A percentile compares a stretch with the other conserved stretches of the same genome.
These are phyloP conservation scores for Hypoxylon sp. DNA, from an alignment of 2,329 filamentous ascomycete genomes.

Conservation along the genomic window DNA sequence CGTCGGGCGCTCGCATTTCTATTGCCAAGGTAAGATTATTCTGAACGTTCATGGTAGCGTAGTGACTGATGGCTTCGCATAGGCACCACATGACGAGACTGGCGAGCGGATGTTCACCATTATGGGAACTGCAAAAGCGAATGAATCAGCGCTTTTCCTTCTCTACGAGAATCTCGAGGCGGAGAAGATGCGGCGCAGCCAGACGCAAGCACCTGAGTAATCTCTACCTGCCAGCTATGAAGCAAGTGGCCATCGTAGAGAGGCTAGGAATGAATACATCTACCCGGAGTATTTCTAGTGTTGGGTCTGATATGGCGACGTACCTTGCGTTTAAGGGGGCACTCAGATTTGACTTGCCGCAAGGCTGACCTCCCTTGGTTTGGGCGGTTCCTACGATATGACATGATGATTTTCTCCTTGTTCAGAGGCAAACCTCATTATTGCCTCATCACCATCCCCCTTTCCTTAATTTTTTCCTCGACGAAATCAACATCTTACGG, in stretches of 20 bases:
- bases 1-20: slow-evolving; percentile 94
- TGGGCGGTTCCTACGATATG: slow-evolving; percentile 63
- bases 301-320: slow-evolving; percentile 65
- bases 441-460: slow-evolving; percentile 47
- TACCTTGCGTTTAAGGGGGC: slow-evolving; percentile 62
- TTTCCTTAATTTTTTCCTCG: slow-evolving; percentile 51
- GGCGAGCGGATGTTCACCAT: slow-evolving; percentile 99
- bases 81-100: slow-evolving; percentile 94
- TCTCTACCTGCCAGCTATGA: slow-evolving; percentile 31
- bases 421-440: slow-evolving; percentile 48
- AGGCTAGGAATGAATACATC: slow-evolving; percentile 55
- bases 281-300: slow-evolving; percentile 58
- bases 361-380: slow-evolving; percentile 67
- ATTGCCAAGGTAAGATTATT: slow-evolving; percentile 82
- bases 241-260: slow-evolving; percentile 46
- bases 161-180: slow-evolving; percentile 99
- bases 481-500: slow-evolving; percentile 46
- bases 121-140: slow-evolving; percentile 92
- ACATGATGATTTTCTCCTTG: slow-evolving; percentile 56
- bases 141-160: slow-evolving; percentile 95
- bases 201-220: slow-evolving; percentile 73
- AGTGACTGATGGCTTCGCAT: slow-evolving; percentile 36
- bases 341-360: slow-evolving; percentile 75
- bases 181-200: slow-evolving; percentile 98
- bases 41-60: not conserved